These are phyloP conservation scores for Boletus calvinii DNA, from an alignment of 1,284 basidiomycete genomes.

Conservation along the genomic window DNA sequence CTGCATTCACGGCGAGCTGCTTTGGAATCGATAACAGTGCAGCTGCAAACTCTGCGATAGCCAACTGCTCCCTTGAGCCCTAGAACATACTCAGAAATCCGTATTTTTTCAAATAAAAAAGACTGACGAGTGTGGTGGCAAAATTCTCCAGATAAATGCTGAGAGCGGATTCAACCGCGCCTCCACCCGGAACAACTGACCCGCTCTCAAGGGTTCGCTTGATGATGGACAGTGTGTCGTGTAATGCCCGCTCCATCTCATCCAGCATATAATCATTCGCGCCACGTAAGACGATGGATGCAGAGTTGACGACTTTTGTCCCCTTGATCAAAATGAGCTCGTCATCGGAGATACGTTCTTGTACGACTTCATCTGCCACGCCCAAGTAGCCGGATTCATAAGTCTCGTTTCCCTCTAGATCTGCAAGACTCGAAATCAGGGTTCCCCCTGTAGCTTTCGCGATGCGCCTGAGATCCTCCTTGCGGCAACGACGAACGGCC, in stretches of 20 bases:
- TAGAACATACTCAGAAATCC: slow-evolving; percentile 35
- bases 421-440: slow-evolving; percentile 90
- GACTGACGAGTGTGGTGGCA: slow-evolving; percentile 88
- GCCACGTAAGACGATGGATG: slow-evolving; percentile 92
- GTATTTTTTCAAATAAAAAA: not conserved
- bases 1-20: slow-evolving; percentile 96
- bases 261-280: slow-evolving; percentile 99
- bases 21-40: slow-evolving; percentile 96
- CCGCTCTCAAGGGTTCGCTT: slow-evolving; percentile 98
- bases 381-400: slow-evolving; percentile 93
- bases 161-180: slow-evolving; percentile 95
- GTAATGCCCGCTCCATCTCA: slow-evolving; percentile 97
- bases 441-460: slow-evolving; percentile 97
- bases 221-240: slow-evolving; percentile 94
- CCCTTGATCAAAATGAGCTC: slow-evolving; percentile 98
- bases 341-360: slow-evolving; percentile 98
- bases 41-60: slow-evolving; percentile 96
- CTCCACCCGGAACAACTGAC: slow-evolving; percentile 94
- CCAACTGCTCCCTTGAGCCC: slow-evolving; percentile 97
- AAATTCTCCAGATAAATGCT: slow-evolving; percentile 99
- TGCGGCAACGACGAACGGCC: slow-evolving; percentile 96
- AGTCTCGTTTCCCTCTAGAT: slow-evolving; percentile 97
- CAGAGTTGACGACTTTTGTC: slow-evolving; percentile 93
- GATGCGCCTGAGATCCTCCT: slow-evolving; percentile 96
- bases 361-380: slow-evolving; percentile 91